Base-by-base conservation (phyloP, 257 asterid genomes). In the Solanum chilense region DNA sequence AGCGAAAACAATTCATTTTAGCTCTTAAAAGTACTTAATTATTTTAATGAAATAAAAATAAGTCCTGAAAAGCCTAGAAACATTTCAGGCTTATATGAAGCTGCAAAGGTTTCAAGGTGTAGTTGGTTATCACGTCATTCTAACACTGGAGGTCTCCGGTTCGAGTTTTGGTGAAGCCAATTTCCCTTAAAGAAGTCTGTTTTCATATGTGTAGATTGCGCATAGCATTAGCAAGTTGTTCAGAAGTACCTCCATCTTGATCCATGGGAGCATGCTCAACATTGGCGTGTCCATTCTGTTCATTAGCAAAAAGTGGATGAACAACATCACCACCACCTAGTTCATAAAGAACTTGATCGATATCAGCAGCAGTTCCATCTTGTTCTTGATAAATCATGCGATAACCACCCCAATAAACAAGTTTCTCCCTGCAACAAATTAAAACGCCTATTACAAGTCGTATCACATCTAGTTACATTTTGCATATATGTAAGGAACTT, bases 101-200 rank as follows among this genome's bases (percentile, higher is more conserved):
- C 14, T 9, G 1, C 15, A 60, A 60, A 60, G 68, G 68, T 58
- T 58, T 58, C 20, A 14, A 91, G 96, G 95, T 94, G 96, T 94
- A 94, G 97, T 94, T 94, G 96, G 98, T 94, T 94, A 94, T 92
- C 95, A 92, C 5, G 35, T 33, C 35, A 33, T 33, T 33, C 35
- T n/a, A n/a, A n/a, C n/a, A n/a, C n/a, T 35, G 7, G 7, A 5
- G 39, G 1, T 35, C 7, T 35, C 39, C 1, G 2, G 1, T 37
- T 37, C 35, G 1, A 33, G 35, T 33, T 33, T 33, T 33, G 35
- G 35, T 33, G 35, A 33, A 33, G 35, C 35, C 5, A 33, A 33
- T 49, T 49, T 49, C 58, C 58, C 58, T 49, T 15, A 20, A 20
- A 20, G 66, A 58, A 58, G 12, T 49, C 15, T 25, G 12, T 58